Percentiles rank a stretch among this genome's conserved stretches.
These are phyloP conservation scores for Ambrosiella cleistominuta DNA, from an alignment of 2,329 filamentous ascomycete species.

Conservation along the genomic window DNA sequence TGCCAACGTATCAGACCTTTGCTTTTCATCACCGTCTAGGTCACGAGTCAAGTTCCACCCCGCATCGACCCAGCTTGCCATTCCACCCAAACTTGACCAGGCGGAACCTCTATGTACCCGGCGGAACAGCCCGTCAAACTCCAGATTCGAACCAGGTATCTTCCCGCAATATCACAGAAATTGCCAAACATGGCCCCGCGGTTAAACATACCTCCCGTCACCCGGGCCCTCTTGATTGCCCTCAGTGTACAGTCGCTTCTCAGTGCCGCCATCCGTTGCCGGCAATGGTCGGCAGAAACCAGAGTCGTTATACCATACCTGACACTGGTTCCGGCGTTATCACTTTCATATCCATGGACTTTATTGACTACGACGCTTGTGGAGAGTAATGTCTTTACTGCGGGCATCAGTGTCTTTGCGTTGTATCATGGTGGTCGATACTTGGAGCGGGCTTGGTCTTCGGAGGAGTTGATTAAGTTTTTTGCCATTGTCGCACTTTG, in stretches of 20 bases:
- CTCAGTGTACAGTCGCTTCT: conserved; percentile 65
- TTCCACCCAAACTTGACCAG: neutral
- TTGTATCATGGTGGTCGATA: conserved; percentile 88
- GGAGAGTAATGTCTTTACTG: conserved; percentile 80
- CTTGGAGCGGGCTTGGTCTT: conserved; percentile 89
- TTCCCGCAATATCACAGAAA: neutral
- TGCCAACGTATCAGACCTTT: neutral
- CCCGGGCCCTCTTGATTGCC: conserved; percentile 59
- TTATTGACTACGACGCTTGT: conserved; percentile 73
- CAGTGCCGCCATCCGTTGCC: conserved; percentile 61
- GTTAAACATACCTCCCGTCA: conserved; percentile 85
- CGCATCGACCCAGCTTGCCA: neutral
- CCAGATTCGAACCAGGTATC: too few relatives aligned
- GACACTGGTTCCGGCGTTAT: conserved; percentile 66
- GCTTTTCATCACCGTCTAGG: neutral
- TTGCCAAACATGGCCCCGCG: conserved; percentile 49
- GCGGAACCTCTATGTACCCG: neutral
- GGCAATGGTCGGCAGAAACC: conserved; percentile 45
- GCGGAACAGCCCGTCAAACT: too few relatives aligned
- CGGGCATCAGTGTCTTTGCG: conserved; percentile 58
- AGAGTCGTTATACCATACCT: conserved; percentile 69
- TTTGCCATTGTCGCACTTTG: conserved; percentile 58
- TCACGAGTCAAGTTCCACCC: neutral
- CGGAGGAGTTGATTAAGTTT: conserved; percentile 81
- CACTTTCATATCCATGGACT: conserved; percentile 84